Conservation (phyloP, 352 stramenopile genomes). For the Saprolegnia diclina region DNA sequence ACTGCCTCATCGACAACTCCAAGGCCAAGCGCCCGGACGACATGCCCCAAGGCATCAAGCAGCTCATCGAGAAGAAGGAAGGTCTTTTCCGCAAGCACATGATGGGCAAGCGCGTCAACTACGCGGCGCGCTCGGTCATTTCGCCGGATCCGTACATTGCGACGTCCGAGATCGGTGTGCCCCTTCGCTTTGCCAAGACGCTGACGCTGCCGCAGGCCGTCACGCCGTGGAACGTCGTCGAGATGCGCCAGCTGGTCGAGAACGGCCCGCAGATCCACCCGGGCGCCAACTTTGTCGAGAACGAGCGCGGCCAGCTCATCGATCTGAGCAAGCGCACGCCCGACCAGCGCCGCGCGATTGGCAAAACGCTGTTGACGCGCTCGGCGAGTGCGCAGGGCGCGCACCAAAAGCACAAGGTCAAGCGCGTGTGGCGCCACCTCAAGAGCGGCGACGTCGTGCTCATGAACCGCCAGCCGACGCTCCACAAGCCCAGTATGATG, state of each 20-base stretch:
- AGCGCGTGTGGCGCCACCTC: conserved; percentile 97
- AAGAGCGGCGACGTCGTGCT: conserved; percentile 97
- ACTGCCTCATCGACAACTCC: conserved; percentile 77
- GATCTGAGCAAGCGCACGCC: conserved; percentile 92
- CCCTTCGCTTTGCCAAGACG: conserved; percentile 96
- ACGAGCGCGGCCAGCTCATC: conserved; percentile 88
- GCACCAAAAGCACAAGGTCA: conserved; percentile 80
- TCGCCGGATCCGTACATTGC: conserved; percentile 99
- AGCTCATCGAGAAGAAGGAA: conserved; percentile 99
- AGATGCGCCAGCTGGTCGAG: conserved; percentile 95
- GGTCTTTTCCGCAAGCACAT: conserved; percentile 98
- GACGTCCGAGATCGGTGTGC: conserved; percentile 99
- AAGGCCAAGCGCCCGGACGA: conserved; percentile 62
- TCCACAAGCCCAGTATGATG: conserved; percentile 99
- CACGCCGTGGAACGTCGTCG: conserved; percentile 96
- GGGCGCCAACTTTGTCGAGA: conserved; percentile 97
- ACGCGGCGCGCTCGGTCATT: conserved; percentile 98
- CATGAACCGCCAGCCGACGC: conserved; percentile 99
- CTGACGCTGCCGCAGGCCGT: conserved; percentile 98
- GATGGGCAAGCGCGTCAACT: conserved; percentile 99
- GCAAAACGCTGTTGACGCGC: conserved; percentile 91
- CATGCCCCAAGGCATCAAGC: conserved; percentile 88
- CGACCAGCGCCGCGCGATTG: conserved; percentile 93
- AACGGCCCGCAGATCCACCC: conserved; percentile 95
- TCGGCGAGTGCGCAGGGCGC: conserved; percentile 70